A percentile compares a stretch with the other conserved stretches of the same genome.
Conservation (phyloP, 495 filamentous ascomycete genomes). For the Penicillium angulare region DNA sequence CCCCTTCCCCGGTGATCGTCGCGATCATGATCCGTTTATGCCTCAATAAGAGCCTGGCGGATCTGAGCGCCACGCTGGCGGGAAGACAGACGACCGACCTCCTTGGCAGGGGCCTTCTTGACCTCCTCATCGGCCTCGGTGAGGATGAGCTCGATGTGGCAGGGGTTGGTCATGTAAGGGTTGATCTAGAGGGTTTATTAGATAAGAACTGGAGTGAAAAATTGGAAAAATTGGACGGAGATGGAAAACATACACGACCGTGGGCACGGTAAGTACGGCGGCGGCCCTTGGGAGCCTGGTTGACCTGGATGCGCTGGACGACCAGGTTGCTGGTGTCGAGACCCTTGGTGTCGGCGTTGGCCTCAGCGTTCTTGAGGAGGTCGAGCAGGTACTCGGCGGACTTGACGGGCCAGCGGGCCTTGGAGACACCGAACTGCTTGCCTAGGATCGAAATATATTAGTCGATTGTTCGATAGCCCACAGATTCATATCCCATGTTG, state of each 20-base stretch:
- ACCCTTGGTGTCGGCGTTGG: constrained; percentile 98
- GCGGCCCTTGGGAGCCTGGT: constrained; percentile 98
- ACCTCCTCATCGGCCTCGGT: constrained; percentile 88
- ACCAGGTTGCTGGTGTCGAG: constrained; percentile 95
- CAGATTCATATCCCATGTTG: constrained; percentile 4
- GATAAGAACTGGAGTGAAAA: too few relatives aligned
- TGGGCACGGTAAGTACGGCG: constrained; percentile 98
- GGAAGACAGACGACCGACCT: constrained; percentile 67
- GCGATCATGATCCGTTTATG: constrained; percentile 63
- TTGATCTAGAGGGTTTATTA: constrained; percentile 68
- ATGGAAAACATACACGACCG: constrained; percentile 82
- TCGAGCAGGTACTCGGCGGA: constrained; percentile 95
- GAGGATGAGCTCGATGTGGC: constrained; percentile 99
- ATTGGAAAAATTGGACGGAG: not conserved
- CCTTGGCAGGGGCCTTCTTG: constrained; percentile 65
- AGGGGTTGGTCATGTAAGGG: constrained; percentile 99
- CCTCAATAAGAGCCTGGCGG: constrained; percentile 76
- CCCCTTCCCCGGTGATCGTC: constrained; percentile 25
- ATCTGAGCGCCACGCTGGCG: constrained; percentile 83
- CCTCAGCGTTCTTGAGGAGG: constrained; percentile 98
- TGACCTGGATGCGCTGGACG: constrained; percentile 99
- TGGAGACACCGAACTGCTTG: constrained; percentile 96
- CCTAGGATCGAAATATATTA: constrained; percentile 56
- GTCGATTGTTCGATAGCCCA: constrained; percentile 8
- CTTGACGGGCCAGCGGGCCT: constrained; percentile 98